Evolutionary conservation across 2,329 filamentous ascomycete genomes (phyloP).

Genomic region (Fusarium pilosicola): DNA sequence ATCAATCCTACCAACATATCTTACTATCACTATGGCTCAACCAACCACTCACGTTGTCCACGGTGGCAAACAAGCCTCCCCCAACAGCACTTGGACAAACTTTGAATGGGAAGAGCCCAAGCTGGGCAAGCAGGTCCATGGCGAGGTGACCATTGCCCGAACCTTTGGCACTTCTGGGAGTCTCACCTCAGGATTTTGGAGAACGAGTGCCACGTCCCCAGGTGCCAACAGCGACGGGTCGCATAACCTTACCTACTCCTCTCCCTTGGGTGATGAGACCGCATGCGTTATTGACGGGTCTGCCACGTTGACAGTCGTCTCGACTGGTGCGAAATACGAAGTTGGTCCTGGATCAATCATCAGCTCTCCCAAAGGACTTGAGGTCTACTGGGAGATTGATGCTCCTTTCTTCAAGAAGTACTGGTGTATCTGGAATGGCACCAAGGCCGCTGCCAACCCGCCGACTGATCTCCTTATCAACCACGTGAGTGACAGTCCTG

Average conservation of each 20-base stretch:
- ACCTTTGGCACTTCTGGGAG: not conserved
- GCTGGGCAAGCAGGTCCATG: constrained; percentile 6
- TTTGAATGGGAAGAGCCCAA: constrained; percentile 13
- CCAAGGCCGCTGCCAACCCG: not conserved
- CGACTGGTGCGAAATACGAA: not conserved
- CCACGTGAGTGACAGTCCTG: constrained; percentile 14
- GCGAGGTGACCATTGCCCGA: not conserved
- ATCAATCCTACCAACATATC: not conserved
- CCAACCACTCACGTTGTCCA: constrained; percentile 4
- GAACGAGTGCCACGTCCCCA: not conserved
- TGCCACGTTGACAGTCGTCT: not conserved
- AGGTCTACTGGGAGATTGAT: constrained; percentile 1
- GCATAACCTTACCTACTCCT: not conserved
- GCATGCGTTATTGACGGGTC: constrained; percentile 6
- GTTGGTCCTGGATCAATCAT: constrained; percentile 6
- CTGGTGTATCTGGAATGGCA: constrained; percentile 11
- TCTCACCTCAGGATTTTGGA: constrained; percentile 3
- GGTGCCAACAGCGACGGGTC: constrained; percentile 1
- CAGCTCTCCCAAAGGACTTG: constrained; percentile 8
- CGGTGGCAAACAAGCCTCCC: not conserved
- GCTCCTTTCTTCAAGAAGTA: constrained; percentile 10
- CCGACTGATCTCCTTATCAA: constrained; percentile 7
- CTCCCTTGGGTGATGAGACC: constrained; percentile 1
- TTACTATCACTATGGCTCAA: not conserved
- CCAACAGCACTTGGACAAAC: not conserved